These are phyloP conservation scores for Aquilaria malaccensis DNA, from an alignment of 345 rosid genomes.

Conservation along the genomic window DNA sequence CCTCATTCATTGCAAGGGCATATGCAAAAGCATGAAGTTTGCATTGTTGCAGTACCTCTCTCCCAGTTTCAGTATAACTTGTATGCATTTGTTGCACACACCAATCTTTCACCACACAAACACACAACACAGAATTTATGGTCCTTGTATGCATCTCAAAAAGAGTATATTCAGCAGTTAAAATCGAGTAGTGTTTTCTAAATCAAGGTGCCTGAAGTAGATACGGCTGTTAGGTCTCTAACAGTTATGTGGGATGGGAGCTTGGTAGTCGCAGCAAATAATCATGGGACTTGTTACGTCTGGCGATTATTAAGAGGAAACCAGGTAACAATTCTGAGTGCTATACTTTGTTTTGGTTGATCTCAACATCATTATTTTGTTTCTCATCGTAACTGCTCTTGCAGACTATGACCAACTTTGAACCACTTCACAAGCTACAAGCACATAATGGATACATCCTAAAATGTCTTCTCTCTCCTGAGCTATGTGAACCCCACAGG, in stretches of 20 bases:
- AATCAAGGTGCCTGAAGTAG: conserved; percentile 80
- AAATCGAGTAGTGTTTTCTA: conserved; percentile 5
- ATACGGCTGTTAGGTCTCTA: conserved; percentile 83
- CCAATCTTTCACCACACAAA: background rate
- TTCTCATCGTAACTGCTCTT: conserved; percentile 1
- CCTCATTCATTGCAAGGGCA: too few relatives aligned
- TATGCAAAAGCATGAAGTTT: too few relatives aligned
- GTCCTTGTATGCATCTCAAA: background rate
- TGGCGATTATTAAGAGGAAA: conserved; percentile 82
- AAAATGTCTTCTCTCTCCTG: conserved; percentile 90
- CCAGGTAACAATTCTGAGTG: conserved; percentile 39
- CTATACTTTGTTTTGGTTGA: background rate
- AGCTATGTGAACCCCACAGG: conserved; percentile 78
- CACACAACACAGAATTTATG: background rate
- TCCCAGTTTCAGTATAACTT: too few relatives aligned
- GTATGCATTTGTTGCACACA: too few relatives aligned
- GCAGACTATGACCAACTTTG: conserved; percentile 91
- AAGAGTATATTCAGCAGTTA: background rate
- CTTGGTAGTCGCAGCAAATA: conserved; percentile 92
- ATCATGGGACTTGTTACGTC: conserved; percentile 88
- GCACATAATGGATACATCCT: conserved; percentile 87
- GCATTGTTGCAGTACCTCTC: too few relatives aligned
- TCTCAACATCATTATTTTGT: background rate
- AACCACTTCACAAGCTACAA: conserved; percentile 94
- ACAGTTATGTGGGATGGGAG: conserved; percentile 98